phyloP scores from a whole-genome alignment of 139 green algal species.

The Zygnema cylindricum region DNA sequence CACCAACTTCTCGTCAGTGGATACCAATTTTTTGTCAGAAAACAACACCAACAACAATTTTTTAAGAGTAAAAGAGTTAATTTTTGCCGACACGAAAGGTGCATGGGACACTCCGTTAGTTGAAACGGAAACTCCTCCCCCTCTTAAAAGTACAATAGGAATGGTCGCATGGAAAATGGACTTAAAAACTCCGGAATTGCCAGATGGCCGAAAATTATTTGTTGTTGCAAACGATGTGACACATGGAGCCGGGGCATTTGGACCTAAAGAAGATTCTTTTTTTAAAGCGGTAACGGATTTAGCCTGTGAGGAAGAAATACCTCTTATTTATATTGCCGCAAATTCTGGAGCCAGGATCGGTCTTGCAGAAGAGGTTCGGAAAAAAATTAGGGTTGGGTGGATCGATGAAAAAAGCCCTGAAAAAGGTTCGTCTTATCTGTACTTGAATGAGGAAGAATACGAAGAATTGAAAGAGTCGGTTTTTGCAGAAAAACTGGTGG shows the following conservation, averaged over 20 bases:
- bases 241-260: constrained; percentile 87
- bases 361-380: constrained; percentile 83
- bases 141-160: neutral
- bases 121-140: neutral
- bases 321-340: constrained; percentile 93
- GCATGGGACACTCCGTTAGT: constrained; percentile 20
- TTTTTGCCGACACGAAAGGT: neutral
- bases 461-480: constrained; percentile 32
- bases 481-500: constrained; percentile 49
- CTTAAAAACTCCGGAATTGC: constrained; percentile 87
- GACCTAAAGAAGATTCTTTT: constrained; percentile 86
- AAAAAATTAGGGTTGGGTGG: constrained; percentile 78
- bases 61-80: constrained; percentile 8
- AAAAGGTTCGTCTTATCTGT: constrained; percentile 92
- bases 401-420: constrained; percentile 71
- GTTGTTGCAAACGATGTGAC: constrained; percentile 98
- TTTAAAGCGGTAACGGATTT: constrained; percentile 85
- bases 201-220: constrained; percentile 72
- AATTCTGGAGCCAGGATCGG: constrained; percentile 93
- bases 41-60: no score
- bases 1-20: no score
- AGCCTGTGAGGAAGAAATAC: constrained; percentile 79
- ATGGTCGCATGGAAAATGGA: constrained; percentile 92
- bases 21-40: no score
- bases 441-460: constrained; percentile 87